A percentile compares a stretch with the other conserved stretches of the same genome.
Conservation (phyloP, 768 basidiomycete species). For the Phlebiopsis flavidoalba region DNA sequence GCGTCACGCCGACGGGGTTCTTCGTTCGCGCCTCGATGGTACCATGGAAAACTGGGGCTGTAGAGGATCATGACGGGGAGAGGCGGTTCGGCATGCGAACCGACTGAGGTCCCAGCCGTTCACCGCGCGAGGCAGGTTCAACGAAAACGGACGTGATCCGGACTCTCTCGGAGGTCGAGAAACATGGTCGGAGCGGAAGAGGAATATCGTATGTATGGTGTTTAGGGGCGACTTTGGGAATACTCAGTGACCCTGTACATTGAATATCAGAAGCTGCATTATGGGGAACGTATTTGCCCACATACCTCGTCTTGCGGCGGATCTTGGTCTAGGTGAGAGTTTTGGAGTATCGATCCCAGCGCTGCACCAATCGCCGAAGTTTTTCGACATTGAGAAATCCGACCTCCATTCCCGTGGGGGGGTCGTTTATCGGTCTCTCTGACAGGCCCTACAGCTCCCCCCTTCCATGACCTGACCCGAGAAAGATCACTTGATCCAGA, state of each 20-base stretch:
- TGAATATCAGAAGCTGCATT: background rate
- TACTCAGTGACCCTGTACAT: slow-evolving; percentile 9
- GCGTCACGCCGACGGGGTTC: slow-evolving; percentile 50
- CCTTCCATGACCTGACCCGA: slow-evolving; percentile 13
- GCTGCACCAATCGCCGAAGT: slow-evolving; percentile 8
- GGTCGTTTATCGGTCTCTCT: slow-evolving; percentile 17
- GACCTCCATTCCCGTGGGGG: slow-evolving; percentile 28
- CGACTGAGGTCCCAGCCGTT: slow-evolving; percentile 49
- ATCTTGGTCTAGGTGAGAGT: slow-evolving; percentile 1
- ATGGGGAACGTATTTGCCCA: background rate
- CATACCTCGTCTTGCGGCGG: slow-evolving; percentile 5
- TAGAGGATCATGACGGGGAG: slow-evolving; percentile 47
- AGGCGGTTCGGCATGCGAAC: slow-evolving; percentile 48
- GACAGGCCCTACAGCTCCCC: background rate
- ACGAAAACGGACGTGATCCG: slow-evolving; percentile 38
- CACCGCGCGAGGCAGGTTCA: slow-evolving; percentile 36
- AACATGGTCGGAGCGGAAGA: slow-evolving; percentile 32
- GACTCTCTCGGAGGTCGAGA: slow-evolving; percentile 46
- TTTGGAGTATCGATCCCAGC: slow-evolving; percentile 19
- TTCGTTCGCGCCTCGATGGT: slow-evolving; percentile 45
- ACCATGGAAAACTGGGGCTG: slow-evolving; percentile 60
- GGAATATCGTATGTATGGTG: slow-evolving; percentile 23
- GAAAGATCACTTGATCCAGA: slow-evolving; percentile 11
- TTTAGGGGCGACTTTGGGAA: slow-evolving; percentile 19
- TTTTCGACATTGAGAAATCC: slow-evolving; percentile 26